phyloP scores from a whole-genome alignment of 176 grass and related monocot genomes.

The Thinopyrum elongatum region DNA sequence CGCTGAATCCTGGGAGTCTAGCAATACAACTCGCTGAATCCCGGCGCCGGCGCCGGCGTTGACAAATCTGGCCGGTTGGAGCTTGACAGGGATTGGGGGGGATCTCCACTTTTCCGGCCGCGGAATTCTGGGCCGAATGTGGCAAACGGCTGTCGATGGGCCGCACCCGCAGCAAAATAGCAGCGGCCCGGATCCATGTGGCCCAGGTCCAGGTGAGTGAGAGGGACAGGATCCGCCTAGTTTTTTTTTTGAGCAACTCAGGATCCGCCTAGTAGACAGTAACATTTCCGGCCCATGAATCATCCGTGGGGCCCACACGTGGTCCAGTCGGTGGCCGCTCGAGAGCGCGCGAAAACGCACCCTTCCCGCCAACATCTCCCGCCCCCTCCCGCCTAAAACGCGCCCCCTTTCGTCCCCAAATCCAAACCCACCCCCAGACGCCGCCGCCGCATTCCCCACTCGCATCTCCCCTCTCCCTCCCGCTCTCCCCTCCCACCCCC shows the following conservation, averaged over 20 bases:
- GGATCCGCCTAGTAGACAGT: not conserved
- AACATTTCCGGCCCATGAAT: not conserved
- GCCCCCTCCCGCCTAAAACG: constrained; percentile 44
- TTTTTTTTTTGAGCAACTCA: too few relatives aligned
- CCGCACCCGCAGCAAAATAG: not conserved
- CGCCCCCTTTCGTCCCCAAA: constrained; percentile 3
- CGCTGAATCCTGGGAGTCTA: not conserved
- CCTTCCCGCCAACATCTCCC: constrained; percentile 32
- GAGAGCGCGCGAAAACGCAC: constrained; percentile 39
- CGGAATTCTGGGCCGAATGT: not conserved
- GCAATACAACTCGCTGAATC: too few relatives aligned
- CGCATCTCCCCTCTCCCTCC: not conserved
- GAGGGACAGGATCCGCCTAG: not conserved
- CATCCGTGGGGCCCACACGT: not conserved
- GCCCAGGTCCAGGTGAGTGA: not conserved
- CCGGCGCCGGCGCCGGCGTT: not conserved
- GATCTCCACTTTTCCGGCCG: not conserved
- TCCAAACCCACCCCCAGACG: not conserved
- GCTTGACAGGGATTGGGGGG: too few relatives aligned
- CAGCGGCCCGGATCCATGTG: not conserved
- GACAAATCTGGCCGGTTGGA: too few relatives aligned
- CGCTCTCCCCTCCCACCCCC: not conserved
- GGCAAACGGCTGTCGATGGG: not conserved
- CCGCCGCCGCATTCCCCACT: constrained; percentile 19
- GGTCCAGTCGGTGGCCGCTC: too few relatives aligned